Percentiles rank a stretch among this genome's conserved stretches.
Evolutionary conservation across 768 basidiomycete genomes (phyloP).

Genomic region (Rhizopogon vulgaris): DNA sequence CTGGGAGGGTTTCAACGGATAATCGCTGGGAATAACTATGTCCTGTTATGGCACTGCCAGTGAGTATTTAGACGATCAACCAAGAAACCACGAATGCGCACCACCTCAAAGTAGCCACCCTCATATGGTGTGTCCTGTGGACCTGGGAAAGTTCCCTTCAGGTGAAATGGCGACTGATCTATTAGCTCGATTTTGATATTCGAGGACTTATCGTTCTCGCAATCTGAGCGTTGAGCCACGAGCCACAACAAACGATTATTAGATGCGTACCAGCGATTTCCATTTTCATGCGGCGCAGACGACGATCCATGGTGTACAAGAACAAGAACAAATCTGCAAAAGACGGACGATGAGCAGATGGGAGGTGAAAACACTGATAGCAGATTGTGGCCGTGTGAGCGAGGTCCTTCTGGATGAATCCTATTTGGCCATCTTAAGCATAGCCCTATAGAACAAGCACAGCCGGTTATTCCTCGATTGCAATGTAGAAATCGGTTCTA

Average conservation of each 20-base stretch:
- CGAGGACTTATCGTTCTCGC: constrained; percentile 91
- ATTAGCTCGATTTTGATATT: constrained; percentile 82
- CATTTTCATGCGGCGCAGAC: constrained; percentile 86
- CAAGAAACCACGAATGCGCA: constrained; percentile 33
- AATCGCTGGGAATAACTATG: constrained; percentile 86
- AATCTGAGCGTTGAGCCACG: constrained; percentile 45
- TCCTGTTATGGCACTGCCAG: constrained; percentile 43
- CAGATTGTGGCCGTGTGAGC: too few relatives aligned
- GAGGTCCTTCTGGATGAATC: too few relatives aligned
- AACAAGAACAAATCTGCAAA: not conserved
- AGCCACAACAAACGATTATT: not conserved
- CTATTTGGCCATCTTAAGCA: too few relatives aligned
- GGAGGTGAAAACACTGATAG: too few relatives aligned
- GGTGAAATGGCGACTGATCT: constrained; percentile 86
- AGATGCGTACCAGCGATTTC: constrained; percentile 71
- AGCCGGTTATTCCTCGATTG: too few relatives aligned
- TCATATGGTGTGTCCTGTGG: constrained; percentile 92
- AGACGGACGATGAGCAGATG: not conserved
- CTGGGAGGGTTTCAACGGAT: constrained; percentile 93
- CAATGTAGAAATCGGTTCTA: too few relatives aligned
- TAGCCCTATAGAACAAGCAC: too few relatives aligned
- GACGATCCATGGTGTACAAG: constrained; percentile 64
- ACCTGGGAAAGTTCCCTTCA: constrained; percentile 86
- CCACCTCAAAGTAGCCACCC: constrained; percentile 88
- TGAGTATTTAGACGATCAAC: not conserved